These are phyloP conservation scores for Xenosphaeropsis pyriputrescens DNA, from an alignment of 2,329 filamentous ascomycete species.

Conservation along the genomic window DNA sequence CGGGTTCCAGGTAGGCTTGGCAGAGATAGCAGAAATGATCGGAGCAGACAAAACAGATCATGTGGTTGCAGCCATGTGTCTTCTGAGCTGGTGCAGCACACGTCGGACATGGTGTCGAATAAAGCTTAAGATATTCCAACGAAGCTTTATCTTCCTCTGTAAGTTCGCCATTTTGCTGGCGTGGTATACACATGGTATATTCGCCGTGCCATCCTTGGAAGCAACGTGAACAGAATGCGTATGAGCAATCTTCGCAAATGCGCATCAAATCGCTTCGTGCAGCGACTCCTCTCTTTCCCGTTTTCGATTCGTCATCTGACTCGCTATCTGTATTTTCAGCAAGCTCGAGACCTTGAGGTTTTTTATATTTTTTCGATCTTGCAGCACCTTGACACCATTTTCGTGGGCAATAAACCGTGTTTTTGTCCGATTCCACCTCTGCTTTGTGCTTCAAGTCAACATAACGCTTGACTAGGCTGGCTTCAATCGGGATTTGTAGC, in stretches of 20 bases:
- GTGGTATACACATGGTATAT: conserved; percentile 53
- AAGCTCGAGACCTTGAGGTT: conserved; percentile 51
- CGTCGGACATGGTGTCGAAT: conserved; percentile 81
- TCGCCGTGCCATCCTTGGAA: conserved; percentile 85
- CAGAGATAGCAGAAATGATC: conserved; percentile 96
- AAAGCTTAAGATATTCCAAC: conserved; percentile 64
- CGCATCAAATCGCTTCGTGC: conserved; percentile 48
- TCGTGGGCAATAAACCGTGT: conserved; percentile 83
- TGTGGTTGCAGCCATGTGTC: conserved; percentile 89
- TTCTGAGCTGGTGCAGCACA: conserved; percentile 80
- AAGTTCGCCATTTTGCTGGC: conserved; percentile 52
- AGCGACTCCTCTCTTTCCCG: conserved; percentile 7
- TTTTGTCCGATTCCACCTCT: conserved; percentile 80
- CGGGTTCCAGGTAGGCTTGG: conserved; percentile 66
- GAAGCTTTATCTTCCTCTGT: conserved; percentile 77
- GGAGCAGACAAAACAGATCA: conserved; percentile 81
- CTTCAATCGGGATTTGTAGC: conserved; percentile 56
- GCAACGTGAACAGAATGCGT: conserved; percentile 70
- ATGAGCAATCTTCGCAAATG: conserved; percentile 77
- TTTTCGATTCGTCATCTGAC: conserved; percentile 20
- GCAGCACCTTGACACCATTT: conserved; percentile 88
- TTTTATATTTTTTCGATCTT: conserved; percentile 57
- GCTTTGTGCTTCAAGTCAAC: conserved; percentile 85
- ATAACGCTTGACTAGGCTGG: conserved; percentile 69
- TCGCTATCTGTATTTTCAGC: conserved; percentile 37